phyloP scores from a whole-genome alignment of 2,329 filamentous ascomycete species.

The Delphinella strobiligena region DNA sequence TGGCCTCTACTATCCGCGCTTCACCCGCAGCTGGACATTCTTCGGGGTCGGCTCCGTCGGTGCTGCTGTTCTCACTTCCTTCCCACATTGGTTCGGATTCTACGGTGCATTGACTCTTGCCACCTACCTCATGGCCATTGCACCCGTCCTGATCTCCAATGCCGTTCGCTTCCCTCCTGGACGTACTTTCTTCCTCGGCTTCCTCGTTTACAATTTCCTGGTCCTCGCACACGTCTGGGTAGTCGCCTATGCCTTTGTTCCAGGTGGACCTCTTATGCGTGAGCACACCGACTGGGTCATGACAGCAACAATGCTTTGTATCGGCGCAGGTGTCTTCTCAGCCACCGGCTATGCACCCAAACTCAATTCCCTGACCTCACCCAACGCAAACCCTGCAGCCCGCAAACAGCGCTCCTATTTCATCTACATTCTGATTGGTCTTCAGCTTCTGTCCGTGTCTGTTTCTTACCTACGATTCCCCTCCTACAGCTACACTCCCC shows the following conservation, averaged over 20 bases:
- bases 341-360: conserved; percentile 37
- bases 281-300: conserved; percentile 97
- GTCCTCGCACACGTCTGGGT: conserved; percentile 98
- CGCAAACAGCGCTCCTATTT: conserved; percentile 53
- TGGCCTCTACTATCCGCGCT: conserved; percentile 59
- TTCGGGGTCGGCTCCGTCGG: conserved; percentile 70
- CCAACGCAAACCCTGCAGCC: conserved; percentile 32
- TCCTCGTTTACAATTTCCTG: conserved; percentile 84
- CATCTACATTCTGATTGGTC: conserved; percentile 55
- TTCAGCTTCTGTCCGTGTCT: conserved; percentile 70
- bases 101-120: conserved; percentile 68
- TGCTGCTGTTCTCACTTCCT: conserved; percentile 64
- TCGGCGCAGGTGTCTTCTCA: conserved; percentile 77
- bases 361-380: conserved; percentile 29
- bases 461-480: conserved; percentile 87
- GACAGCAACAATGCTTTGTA: conserved; percentile 68
- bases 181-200: conserved; percentile 74
- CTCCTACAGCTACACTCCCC: conserved; percentile 78
- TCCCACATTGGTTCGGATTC: conserved; percentile 77
- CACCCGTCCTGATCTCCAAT: conserved; percentile 61
- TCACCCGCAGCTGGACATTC: conserved; percentile 66
- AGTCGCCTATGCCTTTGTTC: conserved; percentile 95
- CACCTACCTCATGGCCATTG: conserved; percentile 69
- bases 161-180: conserved; percentile 68
- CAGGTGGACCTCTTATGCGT: conserved; percentile 79